Conservation (phyloP, 2,329 filamentous ascomycete genomes). For the Albophoma yamanashiensis region DNA sequence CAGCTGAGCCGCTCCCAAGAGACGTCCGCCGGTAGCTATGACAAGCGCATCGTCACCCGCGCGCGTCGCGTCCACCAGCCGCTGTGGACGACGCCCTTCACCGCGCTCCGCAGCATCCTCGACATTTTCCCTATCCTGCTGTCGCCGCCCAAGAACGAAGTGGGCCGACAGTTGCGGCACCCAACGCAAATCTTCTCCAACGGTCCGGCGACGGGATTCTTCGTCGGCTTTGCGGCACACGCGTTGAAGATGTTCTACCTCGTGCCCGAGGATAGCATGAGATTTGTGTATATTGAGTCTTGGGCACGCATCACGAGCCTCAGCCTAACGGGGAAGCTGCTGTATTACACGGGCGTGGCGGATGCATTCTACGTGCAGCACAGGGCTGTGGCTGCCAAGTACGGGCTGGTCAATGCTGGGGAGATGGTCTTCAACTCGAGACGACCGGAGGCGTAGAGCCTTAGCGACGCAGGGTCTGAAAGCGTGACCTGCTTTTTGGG, state of each 20-base stretch:
- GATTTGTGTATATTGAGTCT: conserved; percentile 80
- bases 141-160: conserved; percentile 15
- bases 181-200: conserved; percentile 78
- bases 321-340: conserved; percentile 73
- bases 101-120: conserved; percentile 53
- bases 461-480: not conserved
- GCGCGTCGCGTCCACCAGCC: conserved; percentile 77
- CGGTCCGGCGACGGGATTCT: conserved; percentile 78
- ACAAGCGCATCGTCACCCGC: conserved; percentile 59
- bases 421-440: conserved; percentile 29
- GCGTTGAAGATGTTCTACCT: conserved; percentile 33
- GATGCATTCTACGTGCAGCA: conserved; percentile 82
- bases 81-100: conserved; percentile 60
- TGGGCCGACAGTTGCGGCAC: conserved; percentile 24
- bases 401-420: conserved; percentile 25
- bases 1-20: conserved; percentile 8
- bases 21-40: conserved; percentile 38
- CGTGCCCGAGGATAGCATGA: conserved; percentile 45
- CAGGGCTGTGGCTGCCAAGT: conserved; percentile 44
- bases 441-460: conserved; percentile 8
- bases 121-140: conserved; percentile 48
- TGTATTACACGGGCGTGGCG: conserved; percentile 53
- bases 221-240: conserved; percentile 48
- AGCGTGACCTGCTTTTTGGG: not conserved
- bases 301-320: conserved; percentile 78